Conservation (phyloP, 2,329 filamentous ascomycete species). For the Penicillium sp. region DNA sequence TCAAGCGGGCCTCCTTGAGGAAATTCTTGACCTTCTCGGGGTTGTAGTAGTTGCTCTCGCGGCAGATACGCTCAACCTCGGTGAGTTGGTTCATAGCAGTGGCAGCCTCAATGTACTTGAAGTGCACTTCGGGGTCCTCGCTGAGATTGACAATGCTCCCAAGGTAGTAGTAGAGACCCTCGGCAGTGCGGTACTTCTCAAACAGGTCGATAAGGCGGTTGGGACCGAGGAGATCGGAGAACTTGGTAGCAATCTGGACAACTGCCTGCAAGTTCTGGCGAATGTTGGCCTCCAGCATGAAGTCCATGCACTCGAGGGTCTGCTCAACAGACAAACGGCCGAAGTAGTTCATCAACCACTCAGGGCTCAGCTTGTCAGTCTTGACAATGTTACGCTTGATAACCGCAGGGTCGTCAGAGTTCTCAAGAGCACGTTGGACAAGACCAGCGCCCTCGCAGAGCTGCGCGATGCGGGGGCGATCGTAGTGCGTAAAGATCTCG, state of each 20-base stretch:
- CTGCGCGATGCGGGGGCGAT: constrained; percentile 82
- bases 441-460: constrained; percentile 93
- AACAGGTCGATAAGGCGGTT: constrained; percentile 86
- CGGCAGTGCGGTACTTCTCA: constrained; percentile 95
- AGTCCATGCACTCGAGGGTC: constrained; percentile 88
- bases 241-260: constrained; percentile 95
- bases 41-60: constrained; percentile 88
- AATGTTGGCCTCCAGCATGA: constrained; percentile 96
- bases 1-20: constrained; percentile 90
- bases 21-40: constrained; percentile 99
- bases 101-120: constrained; percentile 99
- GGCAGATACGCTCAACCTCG: constrained; percentile 95
- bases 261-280: constrained; percentile 95
- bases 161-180: constrained; percentile 97
- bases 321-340: constrained; percentile 94
- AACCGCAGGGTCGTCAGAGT: constrained; percentile 85
- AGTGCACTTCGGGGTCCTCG: constrained; percentile 92
- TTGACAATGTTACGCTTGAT: constrained; percentile 89
- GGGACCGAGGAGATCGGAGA: constrained; percentile 91
- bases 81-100: constrained; percentile 91
- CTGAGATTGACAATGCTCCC: constrained; percentile 97
- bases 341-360: constrained; percentile 92
- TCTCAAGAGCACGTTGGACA: constrained; percentile 82
- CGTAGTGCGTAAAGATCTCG: constrained; percentile 97
- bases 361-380: constrained; percentile 81